Evolutionary conservation across 371 early-diverging fungal species (phyloP).

Genomic region (Parasitella parasitica): DNA sequence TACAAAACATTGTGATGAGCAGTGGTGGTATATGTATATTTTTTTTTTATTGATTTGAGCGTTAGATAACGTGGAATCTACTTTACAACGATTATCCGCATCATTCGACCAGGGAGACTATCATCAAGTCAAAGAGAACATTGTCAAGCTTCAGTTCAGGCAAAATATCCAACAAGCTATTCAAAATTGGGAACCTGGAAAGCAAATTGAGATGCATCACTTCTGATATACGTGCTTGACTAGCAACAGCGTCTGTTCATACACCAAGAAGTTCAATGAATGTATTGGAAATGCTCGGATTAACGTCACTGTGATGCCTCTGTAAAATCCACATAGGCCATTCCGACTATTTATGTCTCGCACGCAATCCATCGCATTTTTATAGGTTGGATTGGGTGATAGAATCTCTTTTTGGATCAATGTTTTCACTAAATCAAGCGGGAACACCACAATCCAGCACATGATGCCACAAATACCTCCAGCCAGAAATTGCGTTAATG

Average conservation of each 20-base stretch:
- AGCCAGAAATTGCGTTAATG: slow-evolving; percentile 70
- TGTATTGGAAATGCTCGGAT: slow-evolving; percentile 82
- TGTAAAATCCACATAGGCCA: slow-evolving; percentile 68
- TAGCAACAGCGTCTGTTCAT: slow-evolving; percentile 51
- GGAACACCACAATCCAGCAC: slow-evolving; percentile 82
- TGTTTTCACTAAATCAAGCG: slow-evolving; percentile 78
- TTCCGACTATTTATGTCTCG: slow-evolving; percentile 51
- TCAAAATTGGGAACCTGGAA: background rate
- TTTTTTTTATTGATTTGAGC: background rate
- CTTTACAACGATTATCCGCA: background rate
- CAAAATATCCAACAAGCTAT: background rate
- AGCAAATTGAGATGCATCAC: background rate
- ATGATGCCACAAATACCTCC: slow-evolving; percentile 81
- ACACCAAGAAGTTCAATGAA: slow-evolving; percentile 73
- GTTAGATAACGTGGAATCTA: background rate
- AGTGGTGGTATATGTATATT: background rate
- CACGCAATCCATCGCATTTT: slow-evolving; percentile 52
- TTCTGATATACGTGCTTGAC: background rate
- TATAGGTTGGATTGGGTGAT: slow-evolving; percentile 45
- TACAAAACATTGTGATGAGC: background rate
- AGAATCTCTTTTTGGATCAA: slow-evolving; percentile 74
- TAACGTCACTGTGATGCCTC: slow-evolving; percentile 74
- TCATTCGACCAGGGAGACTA: background rate
- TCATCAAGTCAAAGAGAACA: background rate
- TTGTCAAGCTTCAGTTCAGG: background rate